A percentile compares a stretch with the other conserved stretches of the same genome.
phyloP scores from a whole-genome alignment of 306 rosid genomes.

The Ochetophila trinervis region DNA sequence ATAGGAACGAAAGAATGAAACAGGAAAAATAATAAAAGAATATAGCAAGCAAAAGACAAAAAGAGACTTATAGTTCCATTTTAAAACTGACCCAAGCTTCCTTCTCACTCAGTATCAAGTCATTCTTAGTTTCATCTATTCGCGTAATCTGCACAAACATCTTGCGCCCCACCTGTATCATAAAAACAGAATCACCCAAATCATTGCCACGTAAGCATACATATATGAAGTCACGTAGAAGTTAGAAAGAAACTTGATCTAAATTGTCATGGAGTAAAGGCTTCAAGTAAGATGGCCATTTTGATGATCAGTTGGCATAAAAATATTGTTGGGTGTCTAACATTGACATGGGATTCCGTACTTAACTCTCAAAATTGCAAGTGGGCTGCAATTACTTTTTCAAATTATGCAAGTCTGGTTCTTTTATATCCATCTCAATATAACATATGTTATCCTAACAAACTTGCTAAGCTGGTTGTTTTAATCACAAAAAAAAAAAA shows the following conservation, averaged over 20 bases:
- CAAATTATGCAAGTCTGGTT: no score
- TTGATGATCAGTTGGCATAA: no score
- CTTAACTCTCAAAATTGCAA: no score
- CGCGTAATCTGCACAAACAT: slow-evolving; percentile 65
- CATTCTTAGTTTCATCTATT: slow-evolving; percentile 71
- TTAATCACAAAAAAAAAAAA: no score
- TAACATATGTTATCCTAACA: no score
- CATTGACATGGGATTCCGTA: no score
- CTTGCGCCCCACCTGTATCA: slow-evolving; percentile 68
- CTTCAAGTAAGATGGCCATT: no score
- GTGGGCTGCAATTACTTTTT: no score
- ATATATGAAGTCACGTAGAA: neutral
- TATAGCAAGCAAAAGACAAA: neutral
- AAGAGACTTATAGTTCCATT: slow-evolving; percentile 11
- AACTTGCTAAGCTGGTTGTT: no score
- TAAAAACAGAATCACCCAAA: slow-evolving; percentile 25
- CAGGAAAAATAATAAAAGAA: neutral
- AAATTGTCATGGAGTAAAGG: neutral
- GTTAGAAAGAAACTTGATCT: neutral
- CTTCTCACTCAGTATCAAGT: slow-evolving; percentile 72
- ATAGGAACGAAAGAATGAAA: slow-evolving; percentile 1
- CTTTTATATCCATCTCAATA: no score
- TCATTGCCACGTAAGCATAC: neutral
- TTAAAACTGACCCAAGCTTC: slow-evolving; percentile 83
- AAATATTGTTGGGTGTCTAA: no score